Conservation (phyloP, 345 rosid species). For the Euphorbia peplus region DNA sequence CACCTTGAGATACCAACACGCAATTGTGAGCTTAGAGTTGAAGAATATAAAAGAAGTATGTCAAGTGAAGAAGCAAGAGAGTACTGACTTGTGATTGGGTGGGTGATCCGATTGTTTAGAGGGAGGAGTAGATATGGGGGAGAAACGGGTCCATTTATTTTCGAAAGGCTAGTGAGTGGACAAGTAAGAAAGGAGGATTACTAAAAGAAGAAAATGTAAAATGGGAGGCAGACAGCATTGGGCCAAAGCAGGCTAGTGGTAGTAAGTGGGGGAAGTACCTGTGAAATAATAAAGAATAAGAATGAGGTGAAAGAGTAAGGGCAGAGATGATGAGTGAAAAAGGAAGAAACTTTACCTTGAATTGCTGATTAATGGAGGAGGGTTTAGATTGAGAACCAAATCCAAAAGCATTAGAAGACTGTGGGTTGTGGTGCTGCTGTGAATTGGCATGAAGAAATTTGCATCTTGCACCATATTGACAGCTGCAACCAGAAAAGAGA, state of each 20-base stretch:
- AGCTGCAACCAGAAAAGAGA: slow-evolving; percentile 45
- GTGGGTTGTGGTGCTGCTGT: slow-evolving; percentile 42
- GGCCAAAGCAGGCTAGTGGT: not conserved
- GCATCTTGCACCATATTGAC: slow-evolving; percentile 72
- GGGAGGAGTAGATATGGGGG: slow-evolving; percentile 39
- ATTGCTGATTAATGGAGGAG: slow-evolving; percentile 40
- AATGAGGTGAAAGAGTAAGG: not conserved
- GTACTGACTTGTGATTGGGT: slow-evolving; percentile 58
- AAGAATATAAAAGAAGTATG: slow-evolving; percentile 8
- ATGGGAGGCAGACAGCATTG: not conserved
- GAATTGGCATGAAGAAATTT: slow-evolving; percentile 59
- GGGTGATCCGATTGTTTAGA: slow-evolving; percentile 50
- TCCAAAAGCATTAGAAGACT: slow-evolving; percentile 46
- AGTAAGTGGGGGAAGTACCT: not conserved
- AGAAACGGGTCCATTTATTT: slow-evolving; percentile 67
- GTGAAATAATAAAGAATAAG: not conserved
- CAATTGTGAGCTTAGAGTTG: not conserved
- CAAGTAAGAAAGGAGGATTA: slow-evolving; percentile 13
- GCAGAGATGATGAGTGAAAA: not conserved
- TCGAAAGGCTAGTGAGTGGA: slow-evolving; percentile 54
- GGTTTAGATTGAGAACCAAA: slow-evolving; percentile 49
- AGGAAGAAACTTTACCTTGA: slow-evolving; percentile 43
- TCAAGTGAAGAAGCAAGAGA: slow-evolving; percentile 5
- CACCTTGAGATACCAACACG: slow-evolving; percentile 45
- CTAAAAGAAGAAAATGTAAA: not conserved